Evolutionary conservation across 306 rosid genomes (phyloP), one percentile per base, ranked within the genome.

Genomic region (Vachellia pachyceras): DNA sequence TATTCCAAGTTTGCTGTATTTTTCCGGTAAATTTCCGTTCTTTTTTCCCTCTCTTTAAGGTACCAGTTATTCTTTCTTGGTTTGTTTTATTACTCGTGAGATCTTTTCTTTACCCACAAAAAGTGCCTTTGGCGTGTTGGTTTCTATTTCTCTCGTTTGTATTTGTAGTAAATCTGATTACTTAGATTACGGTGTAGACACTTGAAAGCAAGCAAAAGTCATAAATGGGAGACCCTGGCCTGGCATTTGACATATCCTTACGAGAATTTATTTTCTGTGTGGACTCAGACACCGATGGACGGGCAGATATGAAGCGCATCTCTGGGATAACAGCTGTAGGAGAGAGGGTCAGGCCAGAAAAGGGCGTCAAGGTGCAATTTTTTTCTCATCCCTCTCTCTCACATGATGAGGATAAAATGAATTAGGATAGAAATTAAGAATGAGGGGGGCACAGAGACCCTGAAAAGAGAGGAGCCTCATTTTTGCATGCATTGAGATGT

Each of bases 261-360:
- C 67, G 66, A 22, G 40, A 49, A 49, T 49, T 15, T 15, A 55
- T 72, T 11, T 11, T 66, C 52, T 74, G 39, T 35, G 71, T 35
- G 12, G 39, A 29, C 75, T 80, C 86, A 95, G 98, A 42, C 98
- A 95, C 80, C 76, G 97, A 73, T 95, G 99, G 99, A 93, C 97
- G 72, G 99, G 97, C 58, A 90, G 97, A 89, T 95, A 91, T 69
- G 99, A 95, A 89, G 99, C 99, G 86, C 97, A 95, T 89, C 94
- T 95, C 1, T 95, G 99, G 99, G 99, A 95, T 83, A 91, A 95
- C 88, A 95, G 93, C 94, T 86, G 94, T 86, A 89, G 92, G 75
- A 83, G 92, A 55, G 97, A 95, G 89, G 97, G 99, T 35, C 94
- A 90, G 79, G 95, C 87, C 35, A 87, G 99, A 76, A 95, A 95